Evolutionary conservation across 2,329 filamentous ascomycete genomes (phyloP), one percentile per base, ranked within the genome.

Genomic region (Lasiodiplodia sp.): DNA sequence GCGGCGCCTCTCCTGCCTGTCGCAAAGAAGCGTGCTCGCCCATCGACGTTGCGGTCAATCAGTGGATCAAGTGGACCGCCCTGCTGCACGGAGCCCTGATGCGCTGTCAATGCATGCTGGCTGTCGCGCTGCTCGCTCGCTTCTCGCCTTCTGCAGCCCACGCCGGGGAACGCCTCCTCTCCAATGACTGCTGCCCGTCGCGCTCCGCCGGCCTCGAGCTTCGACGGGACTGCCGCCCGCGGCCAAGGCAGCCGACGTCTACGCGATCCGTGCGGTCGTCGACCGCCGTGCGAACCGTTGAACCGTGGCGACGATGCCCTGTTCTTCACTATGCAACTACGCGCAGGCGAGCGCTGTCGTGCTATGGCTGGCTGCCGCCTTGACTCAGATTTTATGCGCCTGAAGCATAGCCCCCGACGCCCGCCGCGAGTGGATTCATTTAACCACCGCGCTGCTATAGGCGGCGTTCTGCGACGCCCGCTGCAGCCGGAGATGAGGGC

Each of bases 31-130:
- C 38, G 38, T 64, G 38, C 38, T 47, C 60, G 37, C 37, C 34
- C 62, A 31, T 21, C 62, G 62, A 67, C 53, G 64, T 55, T 67
- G 51, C 52, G 53, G 25, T 63, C 57, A 44, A 55, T 64, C 67
- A 64, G 58, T 68, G 58, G 67, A 63, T 64, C 67, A 63, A 64
- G 57, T 55, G 66, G 62, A 65, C 62, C 62, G 64, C 37, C 64
- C 38, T 55, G 31, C 65, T 67, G 65, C 65, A 67, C 65, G 53
- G 51, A 52, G 53, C 63, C 65, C 58, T 56, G 58, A 63, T 68
- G 67, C 60, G 67, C 60, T 68, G 67, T 68, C 67, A 68, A 68
- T 68, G 67, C 67, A 68, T 55, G 47, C 40, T 66, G 49, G 49
- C 44, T 25, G 60, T 34, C 47, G 47, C 28, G 44, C 28, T 34